phyloP scores from a whole-genome alignment of 2,329 filamentous ascomycete genomes.

The Stagonosporopsis vannaccii region DNA sequence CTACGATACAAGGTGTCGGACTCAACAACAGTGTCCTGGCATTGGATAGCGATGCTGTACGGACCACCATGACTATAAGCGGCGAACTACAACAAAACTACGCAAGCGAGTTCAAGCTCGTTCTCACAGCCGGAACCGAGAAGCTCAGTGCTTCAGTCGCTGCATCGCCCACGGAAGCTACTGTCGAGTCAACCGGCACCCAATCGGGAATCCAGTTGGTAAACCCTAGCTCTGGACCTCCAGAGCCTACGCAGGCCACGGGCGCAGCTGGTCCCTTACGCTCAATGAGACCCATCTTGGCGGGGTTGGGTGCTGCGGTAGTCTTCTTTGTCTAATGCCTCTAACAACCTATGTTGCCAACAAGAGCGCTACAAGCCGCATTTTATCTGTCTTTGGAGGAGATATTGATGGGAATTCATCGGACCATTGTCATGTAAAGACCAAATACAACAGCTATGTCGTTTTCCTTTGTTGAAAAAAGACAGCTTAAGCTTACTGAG shows the following conservation, averaged over 20 bases:
- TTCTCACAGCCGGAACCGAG: constrained; percentile 40
- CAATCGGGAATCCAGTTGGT: constrained; percentile 1
- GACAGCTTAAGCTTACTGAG: background rate
- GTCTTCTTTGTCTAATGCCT: constrained; percentile 34
- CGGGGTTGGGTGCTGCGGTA: constrained; percentile 39
- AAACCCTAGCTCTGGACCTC: constrained; percentile 4
- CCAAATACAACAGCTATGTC: background rate
- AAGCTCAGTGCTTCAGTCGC: constrained; percentile 34
- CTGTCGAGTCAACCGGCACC: constrained; percentile 11
- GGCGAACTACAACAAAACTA: constrained; percentile 18
- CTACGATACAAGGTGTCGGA: constrained; percentile 17
- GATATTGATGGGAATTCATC: background rate
- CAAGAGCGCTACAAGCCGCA: background rate
- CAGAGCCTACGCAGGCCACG: constrained; percentile 16
- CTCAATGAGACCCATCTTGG: constrained; percentile 33
- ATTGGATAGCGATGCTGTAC: background rate
- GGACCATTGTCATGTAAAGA: background rate
- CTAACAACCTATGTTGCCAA: background rate
- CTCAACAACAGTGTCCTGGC: constrained; percentile 5
- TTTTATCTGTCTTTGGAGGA: background rate
- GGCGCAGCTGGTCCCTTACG: constrained; percentile 29
- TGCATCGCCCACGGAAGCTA: constrained; percentile 22
- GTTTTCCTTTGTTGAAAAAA: background rate
- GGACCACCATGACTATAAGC: constrained; percentile 2
- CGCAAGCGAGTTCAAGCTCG: constrained; percentile 27